Evolutionary conservation across 2,329 filamentous ascomycete species (phyloP), one percentile per base, ranked within the genome.

Genomic region (Fusarium redolens): DNA sequence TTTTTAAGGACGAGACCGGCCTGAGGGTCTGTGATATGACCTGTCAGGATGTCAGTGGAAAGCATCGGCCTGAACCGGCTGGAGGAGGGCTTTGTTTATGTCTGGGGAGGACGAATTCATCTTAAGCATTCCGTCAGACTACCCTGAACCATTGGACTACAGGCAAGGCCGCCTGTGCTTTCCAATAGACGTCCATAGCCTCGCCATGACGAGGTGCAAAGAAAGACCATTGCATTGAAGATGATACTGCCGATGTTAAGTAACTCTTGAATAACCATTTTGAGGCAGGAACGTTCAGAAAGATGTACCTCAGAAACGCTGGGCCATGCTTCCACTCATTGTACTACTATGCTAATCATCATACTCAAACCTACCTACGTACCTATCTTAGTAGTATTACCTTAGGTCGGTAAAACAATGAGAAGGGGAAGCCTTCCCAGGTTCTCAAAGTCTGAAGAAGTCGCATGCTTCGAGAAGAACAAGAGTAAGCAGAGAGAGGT

Each of bases 41-140:
- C 47, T 69, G 31, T 52, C 31, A 40, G 40, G 65, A 43, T 69
- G 31, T 52, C 31, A 40, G 40, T 67, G 47, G 52, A 67, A 67
- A 67, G 44, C 41, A 47, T 68, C 50, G 64, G 44, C 33, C 33
- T 55, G 40, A 41, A 47, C 57, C 66, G 50, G 50, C 35, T 69
- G 65, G 37, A 44, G 43, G 7, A 63, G 57, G 43, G 41, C 35
- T 41, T 54, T 43, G 35, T 22, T 38, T 28, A 14, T 52, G 22
- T 12, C 22, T 28, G 33, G 22, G 20, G 18, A 54, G 7, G 13
- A 38, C 33, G 33, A 40, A 25, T 44, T 56, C 20, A 44, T 25
- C 15, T 18, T n/a, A 30, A 35, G 30, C 12, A 30, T 33, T 38
- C 38, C 38, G 14, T 37, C 28, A 65, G 45, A 56, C n/a, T 37